Percentiles rank a stretch among this genome's conserved stretches.
Conservation (phyloP, 176 grass and related monocot genomes). For the Echinochloa phyllopogon region DNA sequence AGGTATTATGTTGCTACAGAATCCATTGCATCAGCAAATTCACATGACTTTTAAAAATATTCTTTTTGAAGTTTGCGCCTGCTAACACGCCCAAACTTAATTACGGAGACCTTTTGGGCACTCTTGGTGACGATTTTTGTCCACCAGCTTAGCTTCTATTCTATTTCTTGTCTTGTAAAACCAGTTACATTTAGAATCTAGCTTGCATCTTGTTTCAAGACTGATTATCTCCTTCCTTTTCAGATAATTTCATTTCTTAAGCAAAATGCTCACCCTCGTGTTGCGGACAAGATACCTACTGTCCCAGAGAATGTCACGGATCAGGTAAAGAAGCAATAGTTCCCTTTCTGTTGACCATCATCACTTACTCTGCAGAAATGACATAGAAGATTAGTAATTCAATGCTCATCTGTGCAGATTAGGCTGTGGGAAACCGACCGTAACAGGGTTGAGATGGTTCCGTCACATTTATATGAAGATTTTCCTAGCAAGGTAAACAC, state of each 20-base stretch:
- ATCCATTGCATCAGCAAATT: constrained; percentile 1
- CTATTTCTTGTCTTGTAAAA: constrained; percentile 15
- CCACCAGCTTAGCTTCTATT: not conserved
- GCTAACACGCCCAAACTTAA: not conserved
- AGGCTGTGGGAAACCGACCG: constrained; percentile 87
- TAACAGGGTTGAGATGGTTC: constrained; percentile 79
- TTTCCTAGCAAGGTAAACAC: constrained; percentile 83
- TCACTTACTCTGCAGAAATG: not conserved
- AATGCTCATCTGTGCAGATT: constrained; percentile 57
- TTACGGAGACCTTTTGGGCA: not conserved
- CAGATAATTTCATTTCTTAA: constrained; percentile 95
- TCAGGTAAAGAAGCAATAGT: constrained; percentile 52
- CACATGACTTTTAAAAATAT: not conserved
- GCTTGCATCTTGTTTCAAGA: not conserved
- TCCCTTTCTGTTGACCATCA: not conserved
- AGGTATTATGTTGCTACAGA: constrained; percentile 4
- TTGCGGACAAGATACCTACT: constrained; percentile 68
- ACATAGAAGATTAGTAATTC: not conserved
- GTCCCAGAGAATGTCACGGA: constrained; percentile 87
- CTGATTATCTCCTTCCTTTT: not conserved
- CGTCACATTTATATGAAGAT: constrained; percentile 82
- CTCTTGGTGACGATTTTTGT: not conserved
- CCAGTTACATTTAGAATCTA: not conserved
- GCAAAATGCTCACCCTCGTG: constrained; percentile 89
- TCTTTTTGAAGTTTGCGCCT: not conserved